Percentiles rank a stretch among this genome's conserved stretches.
phyloP scores from a whole-genome alignment of 2,329 filamentous ascomycete species.

The Talaromyces piceae region DNA sequence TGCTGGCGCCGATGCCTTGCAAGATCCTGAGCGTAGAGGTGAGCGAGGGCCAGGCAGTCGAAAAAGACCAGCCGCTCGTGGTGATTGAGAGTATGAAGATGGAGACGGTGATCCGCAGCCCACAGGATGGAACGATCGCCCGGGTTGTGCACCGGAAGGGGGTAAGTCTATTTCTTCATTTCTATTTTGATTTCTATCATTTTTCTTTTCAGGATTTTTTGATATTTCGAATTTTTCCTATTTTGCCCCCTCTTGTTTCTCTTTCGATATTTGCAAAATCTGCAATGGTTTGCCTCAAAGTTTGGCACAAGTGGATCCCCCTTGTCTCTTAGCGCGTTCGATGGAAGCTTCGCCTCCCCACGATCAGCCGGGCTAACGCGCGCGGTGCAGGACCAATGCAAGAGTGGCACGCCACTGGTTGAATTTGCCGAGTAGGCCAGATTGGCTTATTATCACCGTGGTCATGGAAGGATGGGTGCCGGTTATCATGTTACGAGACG shows the following conservation, averaged over 20 bases:
- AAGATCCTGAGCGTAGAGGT: slow-evolving; percentile 91
- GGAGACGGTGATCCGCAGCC: slow-evolving; percentile 75
- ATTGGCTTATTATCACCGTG: neutral
- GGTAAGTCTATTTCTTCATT: slow-evolving; percentile 42
- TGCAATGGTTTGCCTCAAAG: too few relatives aligned
- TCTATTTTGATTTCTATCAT: slow-evolving; percentile 4
- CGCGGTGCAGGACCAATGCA: slow-evolving; percentile 60
- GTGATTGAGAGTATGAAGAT: slow-evolving; percentile 92
- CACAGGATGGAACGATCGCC: slow-evolving; percentile 63
- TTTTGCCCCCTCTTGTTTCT: too few relatives aligned
- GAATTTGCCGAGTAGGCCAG: slow-evolving; percentile 54
- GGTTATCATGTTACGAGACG: too few relatives aligned
- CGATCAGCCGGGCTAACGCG: slow-evolving; percentile 5
- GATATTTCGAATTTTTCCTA: too few relatives aligned
- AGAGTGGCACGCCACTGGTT: slow-evolving; percentile 66
- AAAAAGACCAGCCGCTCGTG: slow-evolving; percentile 78
- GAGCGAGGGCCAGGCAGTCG: slow-evolving; percentile 68
- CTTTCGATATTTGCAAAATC: too few relatives aligned
- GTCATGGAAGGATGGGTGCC: too few relatives aligned
- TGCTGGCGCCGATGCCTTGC: slow-evolving; percentile 93
- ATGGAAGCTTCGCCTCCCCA: neutral
- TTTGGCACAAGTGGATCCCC: too few relatives aligned
- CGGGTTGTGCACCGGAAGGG: slow-evolving; percentile 68
- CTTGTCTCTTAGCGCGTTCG: slow-evolving; percentile 14
- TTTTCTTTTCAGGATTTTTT: neutral